phyloP scores from a whole-genome alignment of 352 stramenopile genomes.

The Aphanomyces euteiches region DNA sequence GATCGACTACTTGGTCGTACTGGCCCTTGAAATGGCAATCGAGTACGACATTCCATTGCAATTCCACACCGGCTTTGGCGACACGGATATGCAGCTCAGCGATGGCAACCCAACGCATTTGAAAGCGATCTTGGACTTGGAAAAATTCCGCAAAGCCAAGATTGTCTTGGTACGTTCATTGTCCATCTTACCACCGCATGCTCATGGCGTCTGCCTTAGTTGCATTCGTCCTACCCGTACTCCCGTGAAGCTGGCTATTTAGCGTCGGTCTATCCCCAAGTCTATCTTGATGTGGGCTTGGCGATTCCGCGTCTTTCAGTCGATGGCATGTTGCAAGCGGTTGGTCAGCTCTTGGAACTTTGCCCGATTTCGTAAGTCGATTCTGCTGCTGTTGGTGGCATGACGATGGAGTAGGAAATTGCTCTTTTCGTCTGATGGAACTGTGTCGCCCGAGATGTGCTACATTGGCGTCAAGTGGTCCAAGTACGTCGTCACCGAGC shows the following conservation, averaged over 20 bases:
- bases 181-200: too few species aligned
- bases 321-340: background rate
- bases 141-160: background rate
- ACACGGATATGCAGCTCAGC: conserved; percentile 6
- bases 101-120: background rate
- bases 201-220: background rate
- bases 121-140: conserved; percentile 4
- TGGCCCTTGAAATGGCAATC: background rate
- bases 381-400: background rate
- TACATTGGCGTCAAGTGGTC: conserved; percentile 14
- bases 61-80: conserved; percentile 5
- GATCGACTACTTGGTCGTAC: conserved; percentile 13
- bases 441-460: background rate
- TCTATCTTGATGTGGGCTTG: conserved; percentile 3
- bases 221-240: conserved; percentile 1
- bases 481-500: conserved; percentile 1
- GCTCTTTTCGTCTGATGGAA: conserved; percentile 9
- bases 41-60: background rate
- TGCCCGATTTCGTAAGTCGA: conserved; percentile 4
- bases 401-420: background rate
- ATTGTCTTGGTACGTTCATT: conserved; percentile 7
- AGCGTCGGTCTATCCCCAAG: background rate
- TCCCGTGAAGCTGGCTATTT: conserved; percentile 5
- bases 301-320: background rate
- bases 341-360: conserved; percentile 1